phyloP scores from a whole-genome alignment of 257 asterid genomes.

The Phtheirospermum japonicum region DNA sequence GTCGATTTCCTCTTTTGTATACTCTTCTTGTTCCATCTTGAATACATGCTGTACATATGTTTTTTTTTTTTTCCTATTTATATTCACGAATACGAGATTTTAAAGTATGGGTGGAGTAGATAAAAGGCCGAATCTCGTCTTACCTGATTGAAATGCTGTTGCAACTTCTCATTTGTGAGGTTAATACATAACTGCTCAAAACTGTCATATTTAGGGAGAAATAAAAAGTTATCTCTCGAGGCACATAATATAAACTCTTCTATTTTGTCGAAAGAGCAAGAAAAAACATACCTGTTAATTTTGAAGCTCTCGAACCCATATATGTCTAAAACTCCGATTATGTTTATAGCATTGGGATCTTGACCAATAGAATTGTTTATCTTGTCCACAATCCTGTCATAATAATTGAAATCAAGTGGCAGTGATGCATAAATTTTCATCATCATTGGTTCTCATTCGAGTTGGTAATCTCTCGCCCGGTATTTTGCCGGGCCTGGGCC shows the following conservation, averaged over 20 bases:
- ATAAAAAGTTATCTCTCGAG: conserved; percentile 29
- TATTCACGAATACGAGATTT: conserved; percentile 2
- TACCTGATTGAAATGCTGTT: conserved; percentile 98
- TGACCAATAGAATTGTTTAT: conserved; percentile 91
- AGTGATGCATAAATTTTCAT: too few species aligned
- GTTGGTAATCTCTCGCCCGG: too few species aligned
- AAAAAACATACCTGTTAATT: conserved; percentile 63
- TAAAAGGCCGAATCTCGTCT: conserved; percentile 19
- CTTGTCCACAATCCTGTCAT: conserved; percentile 89
- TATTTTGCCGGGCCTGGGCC: too few species aligned
- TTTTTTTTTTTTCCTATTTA: conserved; percentile 10
- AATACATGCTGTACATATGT: conserved; percentile 71
- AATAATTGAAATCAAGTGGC: neutral
- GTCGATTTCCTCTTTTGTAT: conserved; percentile 84
- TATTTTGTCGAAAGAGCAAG: conserved; percentile 16
- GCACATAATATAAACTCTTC: neutral
- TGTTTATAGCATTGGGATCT: conserved; percentile 81
- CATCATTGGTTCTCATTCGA: too few species aligned
- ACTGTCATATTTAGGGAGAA: conserved; percentile 35
- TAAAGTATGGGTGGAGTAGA: conserved; percentile 22
- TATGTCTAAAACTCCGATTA: conserved; percentile 92
- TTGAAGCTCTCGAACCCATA: conserved; percentile 97
- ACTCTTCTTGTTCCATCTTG: conserved; percentile 99
- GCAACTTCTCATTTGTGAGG: conserved; percentile 94
- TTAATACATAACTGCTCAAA: conserved; percentile 94